Percentiles rank a stretch among this genome's conserved stretches.
phyloP scores from a whole-genome alignment of 108 stramenopile species.

The Cyclotella baltica region DNA sequence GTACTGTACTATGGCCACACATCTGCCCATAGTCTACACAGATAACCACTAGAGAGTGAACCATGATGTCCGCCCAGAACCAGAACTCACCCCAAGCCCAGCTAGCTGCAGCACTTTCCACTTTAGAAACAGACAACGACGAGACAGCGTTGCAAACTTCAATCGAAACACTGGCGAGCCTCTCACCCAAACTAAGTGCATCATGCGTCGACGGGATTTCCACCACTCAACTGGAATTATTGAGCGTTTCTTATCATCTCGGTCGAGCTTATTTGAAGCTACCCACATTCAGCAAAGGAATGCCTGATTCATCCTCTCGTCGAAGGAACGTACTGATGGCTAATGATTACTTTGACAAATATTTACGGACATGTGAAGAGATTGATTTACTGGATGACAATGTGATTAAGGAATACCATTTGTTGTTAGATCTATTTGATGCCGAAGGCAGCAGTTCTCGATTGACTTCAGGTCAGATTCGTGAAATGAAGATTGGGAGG shows the following conservation, averaged over 20 bases:
- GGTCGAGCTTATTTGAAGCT: slow-evolving; percentile 8
- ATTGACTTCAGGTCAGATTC: slow-evolving; percentile 7
- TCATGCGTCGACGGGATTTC: slow-evolving; percentile 5
- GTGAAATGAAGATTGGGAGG: slow-evolving; percentile 8
- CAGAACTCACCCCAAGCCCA: not conserved
- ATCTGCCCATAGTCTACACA: no score
- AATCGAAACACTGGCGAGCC: not conserved
- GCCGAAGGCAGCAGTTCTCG: not conserved
- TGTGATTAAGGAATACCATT: not conserved
- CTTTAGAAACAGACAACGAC: not conserved
- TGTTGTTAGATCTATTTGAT: not conserved
- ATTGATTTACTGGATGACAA: not conserved
- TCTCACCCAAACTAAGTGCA: not conserved
- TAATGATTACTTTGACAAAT: not conserved
- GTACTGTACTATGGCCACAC: not conserved
- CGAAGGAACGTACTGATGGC: not conserved
- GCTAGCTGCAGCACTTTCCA: not conserved
- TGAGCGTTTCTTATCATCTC: not conserved
- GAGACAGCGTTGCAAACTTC: not conserved
- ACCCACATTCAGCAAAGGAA: not conserved
- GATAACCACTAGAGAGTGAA: not conserved
- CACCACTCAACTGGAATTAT: not conserved
- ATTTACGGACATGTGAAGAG: not conserved
- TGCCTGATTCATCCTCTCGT: not conserved
- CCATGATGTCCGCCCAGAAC: not conserved